A percentile compares a stretch with the other conserved stretches of the same genome.
Conservation (phyloP, 805 yeast species). For the Ogataea minuta region DNA sequence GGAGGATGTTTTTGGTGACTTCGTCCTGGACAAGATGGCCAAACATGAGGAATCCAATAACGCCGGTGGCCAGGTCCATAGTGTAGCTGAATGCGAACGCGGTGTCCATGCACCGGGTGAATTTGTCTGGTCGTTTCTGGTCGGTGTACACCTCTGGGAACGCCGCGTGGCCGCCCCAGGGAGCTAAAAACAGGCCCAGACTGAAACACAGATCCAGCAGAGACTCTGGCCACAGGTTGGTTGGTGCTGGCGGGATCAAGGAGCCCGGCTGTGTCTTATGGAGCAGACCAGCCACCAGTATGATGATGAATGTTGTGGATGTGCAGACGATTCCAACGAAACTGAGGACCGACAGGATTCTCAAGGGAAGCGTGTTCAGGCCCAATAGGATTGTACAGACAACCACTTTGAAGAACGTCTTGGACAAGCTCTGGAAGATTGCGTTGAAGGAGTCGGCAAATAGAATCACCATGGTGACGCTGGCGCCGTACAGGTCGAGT, state of each 20-base stretch:
- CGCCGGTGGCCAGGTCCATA: conserved; percentile 63
- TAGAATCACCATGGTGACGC: conserved; percentile 53
- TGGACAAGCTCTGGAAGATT: conserved; percentile 42
- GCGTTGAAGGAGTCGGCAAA: conserved; percentile 60
- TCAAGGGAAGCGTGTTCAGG: conserved; percentile 67
- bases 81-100: conserved; percentile 61
- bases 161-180: conserved; percentile 84
- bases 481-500: conserved; percentile 60
- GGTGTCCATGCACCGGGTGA: conserved; percentile 48
- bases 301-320: conserved; percentile 56
- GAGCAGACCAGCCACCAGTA: conserved; percentile 60
- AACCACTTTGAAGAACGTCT: conserved; percentile 40
- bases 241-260: conserved; percentile 57
- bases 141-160: conserved; percentile 72
- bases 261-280: conserved; percentile 74
- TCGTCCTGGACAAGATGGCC: conserved; percentile 50
- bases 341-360: conserved; percentile 65
- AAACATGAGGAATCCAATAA: conserved; percentile 63
- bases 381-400: conserved; percentile 41
- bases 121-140: conserved; percentile 65
- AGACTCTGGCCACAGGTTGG: conserved; percentile 63
- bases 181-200: conserved; percentile 70
- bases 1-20: conserved; percentile 47
- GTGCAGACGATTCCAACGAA: conserved; percentile 73
- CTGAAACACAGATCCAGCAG: conserved; percentile 52